phyloP scores from a whole-genome alignment of 2,329 filamentous ascomycete species.

The Beauveria asiatica region DNA sequence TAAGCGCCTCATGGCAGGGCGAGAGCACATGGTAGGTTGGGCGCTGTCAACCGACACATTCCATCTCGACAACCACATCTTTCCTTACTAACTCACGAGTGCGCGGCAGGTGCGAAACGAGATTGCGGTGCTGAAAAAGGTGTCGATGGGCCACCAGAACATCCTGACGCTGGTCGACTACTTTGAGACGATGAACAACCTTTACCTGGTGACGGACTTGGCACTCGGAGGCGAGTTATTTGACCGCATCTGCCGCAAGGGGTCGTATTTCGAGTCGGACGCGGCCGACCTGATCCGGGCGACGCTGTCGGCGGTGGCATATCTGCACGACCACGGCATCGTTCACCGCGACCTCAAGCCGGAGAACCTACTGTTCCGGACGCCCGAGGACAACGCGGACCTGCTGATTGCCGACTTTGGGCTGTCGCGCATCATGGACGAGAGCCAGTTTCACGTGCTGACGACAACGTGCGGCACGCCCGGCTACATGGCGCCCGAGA shows the following conservation, averaged over 20 bases:
- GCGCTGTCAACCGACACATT: neutral
- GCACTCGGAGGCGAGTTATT: conserved; percentile 95
- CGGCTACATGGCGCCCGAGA: conserved; percentile 98
- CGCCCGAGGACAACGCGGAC: conserved; percentile 95
- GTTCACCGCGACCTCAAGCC: conserved; percentile 97
- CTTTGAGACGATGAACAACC: conserved; percentile 99
- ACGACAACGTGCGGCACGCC: conserved; percentile 97
- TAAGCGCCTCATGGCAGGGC: conserved; percentile 92
- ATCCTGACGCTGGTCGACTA: conserved; percentile 97
- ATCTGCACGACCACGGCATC: conserved; percentile 96
- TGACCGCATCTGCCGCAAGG: conserved; percentile 96
- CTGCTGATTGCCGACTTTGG: conserved; percentile 96
- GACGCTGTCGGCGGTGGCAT: conserved; percentile 93
- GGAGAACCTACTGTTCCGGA: conserved; percentile 93
- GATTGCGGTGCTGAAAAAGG: conserved; percentile 91
- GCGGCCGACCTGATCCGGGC: conserved; percentile 91
- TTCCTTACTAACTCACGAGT: neutral
- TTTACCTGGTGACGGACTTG: conserved; percentile 95
- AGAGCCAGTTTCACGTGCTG: conserved; percentile 94
- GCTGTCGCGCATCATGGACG: conserved; percentile 94
- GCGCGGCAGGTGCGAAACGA: conserved; percentile 76
- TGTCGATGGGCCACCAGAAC: conserved; percentile 99
- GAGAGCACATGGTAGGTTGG: conserved; percentile 83
- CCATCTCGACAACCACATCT: neutral
- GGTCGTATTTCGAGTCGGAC: conserved; percentile 96